A percentile compares a stretch with the other conserved stretches of the same genome.
These are phyloP conservation scores for Acanthamoeba healyi DNA, from an alignment of 208 protist species.

Conservation along the genomic window DNA sequence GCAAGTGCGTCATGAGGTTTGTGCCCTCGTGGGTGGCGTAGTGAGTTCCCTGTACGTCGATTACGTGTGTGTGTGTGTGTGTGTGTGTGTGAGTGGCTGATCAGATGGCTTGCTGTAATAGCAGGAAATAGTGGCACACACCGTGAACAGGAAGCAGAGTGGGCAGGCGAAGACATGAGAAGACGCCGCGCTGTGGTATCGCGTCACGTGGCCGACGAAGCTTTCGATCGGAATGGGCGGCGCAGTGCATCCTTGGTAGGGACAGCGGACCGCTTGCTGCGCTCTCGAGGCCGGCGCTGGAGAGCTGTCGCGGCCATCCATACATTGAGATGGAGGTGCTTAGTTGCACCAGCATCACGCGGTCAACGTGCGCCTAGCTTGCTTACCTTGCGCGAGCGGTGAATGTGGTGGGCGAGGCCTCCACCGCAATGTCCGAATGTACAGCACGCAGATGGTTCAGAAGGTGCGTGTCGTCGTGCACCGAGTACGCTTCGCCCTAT, in stretches of 20 bases:
- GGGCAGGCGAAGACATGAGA: background rate
- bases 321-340: background rate
- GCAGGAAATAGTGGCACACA: background rate
- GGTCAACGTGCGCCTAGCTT: too few relatives aligned
- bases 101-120: too few relatives aligned
- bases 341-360: background rate
- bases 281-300: background rate
- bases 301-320: background rate
- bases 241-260: background rate
- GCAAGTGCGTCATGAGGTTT: background rate
- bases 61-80: background rate
- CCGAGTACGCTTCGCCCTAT: constrained; percentile 2
- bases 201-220: background rate
- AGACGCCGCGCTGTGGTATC: background rate
- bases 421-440: too few relatives aligned
- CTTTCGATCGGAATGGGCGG: background rate
- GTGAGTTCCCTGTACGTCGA: background rate
- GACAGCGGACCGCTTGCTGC: background rate
- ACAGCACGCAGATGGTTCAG: background rate
- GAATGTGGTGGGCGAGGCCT: too few relatives aligned
- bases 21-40: background rate
- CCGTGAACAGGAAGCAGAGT: background rate
- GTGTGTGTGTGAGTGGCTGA: background rate
- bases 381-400: too few relatives aligned
- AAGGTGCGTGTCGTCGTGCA: background rate